Percentiles rank a stretch among this genome's conserved stretches.
phyloP scores from a whole-genome alignment of 768 basidiomycete genomes.

The Mycena vulgaris region DNA sequence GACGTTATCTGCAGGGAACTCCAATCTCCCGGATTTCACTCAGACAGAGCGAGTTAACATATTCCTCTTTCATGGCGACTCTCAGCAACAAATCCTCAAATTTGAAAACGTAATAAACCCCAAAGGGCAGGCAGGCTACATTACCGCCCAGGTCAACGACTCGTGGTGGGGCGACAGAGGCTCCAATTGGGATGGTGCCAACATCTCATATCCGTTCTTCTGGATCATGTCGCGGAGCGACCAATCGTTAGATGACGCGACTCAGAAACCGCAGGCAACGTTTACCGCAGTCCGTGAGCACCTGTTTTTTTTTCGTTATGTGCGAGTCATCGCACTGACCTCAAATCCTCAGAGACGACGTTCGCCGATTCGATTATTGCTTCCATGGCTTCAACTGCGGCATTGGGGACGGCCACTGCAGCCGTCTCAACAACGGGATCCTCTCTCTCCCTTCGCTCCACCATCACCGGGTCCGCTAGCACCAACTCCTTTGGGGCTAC shows the following conservation, averaged over 20 bases:
- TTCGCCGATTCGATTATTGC: constrained; percentile 76
- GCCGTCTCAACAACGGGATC: constrained; percentile 44
- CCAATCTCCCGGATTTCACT: constrained; percentile 73
- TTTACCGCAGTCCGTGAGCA: constrained; percentile 88
- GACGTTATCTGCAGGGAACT: constrained; percentile 74
- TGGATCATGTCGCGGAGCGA: constrained; percentile 82
- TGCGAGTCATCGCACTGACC: constrained; percentile 33
- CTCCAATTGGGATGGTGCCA: constrained; percentile 61
- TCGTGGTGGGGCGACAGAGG: constrained; percentile 79
- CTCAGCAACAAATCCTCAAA: constrained; percentile 63
- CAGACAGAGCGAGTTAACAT: constrained; percentile 79
- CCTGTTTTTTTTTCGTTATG: not conserved
- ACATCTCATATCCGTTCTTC: constrained; percentile 79
- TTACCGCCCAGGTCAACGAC: constrained; percentile 76
- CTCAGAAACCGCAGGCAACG: constrained; percentile 75
- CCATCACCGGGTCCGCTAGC: not conserved
- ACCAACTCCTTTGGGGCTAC: constrained; percentile 20
- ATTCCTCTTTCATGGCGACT: constrained; percentile 84
- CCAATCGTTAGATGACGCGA: constrained; percentile 65
- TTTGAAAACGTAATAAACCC: constrained; percentile 61
- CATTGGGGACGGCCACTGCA: constrained; percentile 49
- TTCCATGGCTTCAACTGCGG: constrained; percentile 66
- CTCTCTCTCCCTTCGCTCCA: constrained; percentile 20
- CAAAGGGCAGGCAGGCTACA: constrained; percentile 67
- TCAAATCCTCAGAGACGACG: constrained; percentile 73